phyloP scores from a whole-genome alignment of 208 protist genomes.

The Entamoeba dispar region DNA sequence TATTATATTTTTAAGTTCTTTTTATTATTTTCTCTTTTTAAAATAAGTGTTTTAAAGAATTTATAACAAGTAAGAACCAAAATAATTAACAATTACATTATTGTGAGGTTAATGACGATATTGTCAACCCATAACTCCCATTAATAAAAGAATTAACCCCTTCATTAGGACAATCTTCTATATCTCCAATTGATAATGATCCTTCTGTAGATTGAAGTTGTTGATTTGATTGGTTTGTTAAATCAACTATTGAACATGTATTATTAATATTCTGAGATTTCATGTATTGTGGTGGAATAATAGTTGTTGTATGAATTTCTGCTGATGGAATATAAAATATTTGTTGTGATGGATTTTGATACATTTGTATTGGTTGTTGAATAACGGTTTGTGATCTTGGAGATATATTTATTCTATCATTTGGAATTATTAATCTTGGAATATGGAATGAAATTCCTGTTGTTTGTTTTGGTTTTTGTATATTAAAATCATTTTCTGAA shows the following conservation, averaged over 20 bases:
- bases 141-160: background rate
- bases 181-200: background rate
- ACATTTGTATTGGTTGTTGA: background rate
- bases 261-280: background rate
- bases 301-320: too few relatives aligned
- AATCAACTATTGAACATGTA: background rate
- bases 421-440: background rate
- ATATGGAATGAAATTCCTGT: background rate
- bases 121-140: background rate
- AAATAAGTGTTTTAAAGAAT: too few relatives aligned
- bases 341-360: background rate
- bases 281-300: background rate
- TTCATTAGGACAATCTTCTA: background rate
- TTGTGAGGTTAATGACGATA: background rate
- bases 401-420: background rate
- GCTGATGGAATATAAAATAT: too few relatives aligned
- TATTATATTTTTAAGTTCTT: too few relatives aligned
- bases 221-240: background rate
- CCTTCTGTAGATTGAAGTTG: background rate
- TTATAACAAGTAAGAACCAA: too few relatives aligned
- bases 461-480: background rate
- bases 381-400: background rate
- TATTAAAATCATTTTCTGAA: background rate
- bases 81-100: too few relatives aligned
- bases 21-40: too few relatives aligned